Conservation (phyloP, 1,284 basidiomycete genomes). For the Singerocomus inundabilis region DNA sequence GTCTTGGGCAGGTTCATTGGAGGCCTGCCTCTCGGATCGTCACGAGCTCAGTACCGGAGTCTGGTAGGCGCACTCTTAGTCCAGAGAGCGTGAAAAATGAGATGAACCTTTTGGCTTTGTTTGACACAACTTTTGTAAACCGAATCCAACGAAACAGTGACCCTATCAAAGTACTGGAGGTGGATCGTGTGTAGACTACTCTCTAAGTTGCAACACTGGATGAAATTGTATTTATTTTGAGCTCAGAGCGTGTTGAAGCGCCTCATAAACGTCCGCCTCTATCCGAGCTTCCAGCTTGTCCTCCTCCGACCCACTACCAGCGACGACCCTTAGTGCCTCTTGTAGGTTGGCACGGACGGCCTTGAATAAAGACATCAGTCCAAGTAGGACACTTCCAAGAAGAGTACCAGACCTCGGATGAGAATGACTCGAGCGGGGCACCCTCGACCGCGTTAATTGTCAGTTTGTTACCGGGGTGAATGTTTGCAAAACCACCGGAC, state of each 20-base stretch:
- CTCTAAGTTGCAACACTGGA: constrained; percentile 15
- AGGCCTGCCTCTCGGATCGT: neutral
- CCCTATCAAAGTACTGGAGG: too few species aligned
- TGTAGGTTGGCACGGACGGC: constrained; percentile 87
- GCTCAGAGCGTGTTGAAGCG: constrained; percentile 82
- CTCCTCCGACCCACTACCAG: constrained; percentile 84
- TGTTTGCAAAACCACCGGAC: constrained; percentile 95
- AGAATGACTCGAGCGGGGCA: constrained; percentile 90
- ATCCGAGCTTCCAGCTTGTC: constrained; percentile 94
- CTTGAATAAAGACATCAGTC: constrained; percentile 42
- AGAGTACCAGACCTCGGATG: constrained; percentile 60
- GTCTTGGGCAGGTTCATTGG: constrained; percentile 22
- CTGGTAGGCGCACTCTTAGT: too few species aligned
- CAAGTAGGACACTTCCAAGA: neutral
- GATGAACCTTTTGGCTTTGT: too few species aligned
- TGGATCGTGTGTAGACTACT: too few species aligned
- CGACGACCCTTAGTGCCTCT: constrained; percentile 84
- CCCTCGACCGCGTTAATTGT: constrained; percentile 98
- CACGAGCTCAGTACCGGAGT: neutral
- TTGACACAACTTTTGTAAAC: too few species aligned
- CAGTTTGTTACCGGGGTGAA: constrained; percentile 95
- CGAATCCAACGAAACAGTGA: too few species aligned
- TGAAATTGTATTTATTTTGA: constrained; percentile 46
- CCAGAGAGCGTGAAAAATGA: too few species aligned
- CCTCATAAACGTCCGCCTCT: constrained; percentile 96